Base-by-base conservation (phyloP, 257 asterid species). In the Penstemon davidsonii region DNA sequence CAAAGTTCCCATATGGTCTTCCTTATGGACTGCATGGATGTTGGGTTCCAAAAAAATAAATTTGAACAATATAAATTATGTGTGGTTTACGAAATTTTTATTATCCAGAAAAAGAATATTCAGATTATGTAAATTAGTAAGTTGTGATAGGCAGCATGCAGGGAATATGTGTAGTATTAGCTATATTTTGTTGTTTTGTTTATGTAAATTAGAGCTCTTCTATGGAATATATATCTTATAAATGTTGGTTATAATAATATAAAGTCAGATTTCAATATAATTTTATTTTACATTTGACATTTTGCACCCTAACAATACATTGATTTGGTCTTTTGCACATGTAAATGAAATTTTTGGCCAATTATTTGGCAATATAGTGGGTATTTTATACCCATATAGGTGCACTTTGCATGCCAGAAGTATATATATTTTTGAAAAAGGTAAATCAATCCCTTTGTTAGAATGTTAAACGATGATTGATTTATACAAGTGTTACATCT, bases 11-110 rank as follows among this genome's bases (percentile, higher is more conserved):
- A 0, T 88, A 94, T 71, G 99, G 95, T 11, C 96, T 94, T 54
- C 99, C 99, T 10, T 94, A 94, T 61, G 99, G 97, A 43, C 79
- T 94, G 60, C 99, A 94, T 67, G 99, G 99, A 60, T 88, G 96
- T 52, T 91, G 99, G 99, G 88, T 94, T 51, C 96, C 99, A 44
- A 86, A 81, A 67, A 71, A 45, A 13, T 78, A 57, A 75, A 70
- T 5, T 36, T 69, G 47, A 45, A 55, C 46, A 37, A 18, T 3
- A 40, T 67, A 18, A 11, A 61, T 18, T 50, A 33, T 46, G 4
- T n/a, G 9, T 18, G 12, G 52, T 36, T 50, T 40, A 50, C 4
- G 8, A 25, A 15, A n/a, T 7, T n/a, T 47, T n/a, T 15, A 15
- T 15, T 15, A 0, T 8, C 53, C 15, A 47, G 1, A 49, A 10